Evolutionary conservation across 345 rosid species (phyloP), one percentile per base, ranked within the genome.

Genomic region (Boechera stricta): DNA sequence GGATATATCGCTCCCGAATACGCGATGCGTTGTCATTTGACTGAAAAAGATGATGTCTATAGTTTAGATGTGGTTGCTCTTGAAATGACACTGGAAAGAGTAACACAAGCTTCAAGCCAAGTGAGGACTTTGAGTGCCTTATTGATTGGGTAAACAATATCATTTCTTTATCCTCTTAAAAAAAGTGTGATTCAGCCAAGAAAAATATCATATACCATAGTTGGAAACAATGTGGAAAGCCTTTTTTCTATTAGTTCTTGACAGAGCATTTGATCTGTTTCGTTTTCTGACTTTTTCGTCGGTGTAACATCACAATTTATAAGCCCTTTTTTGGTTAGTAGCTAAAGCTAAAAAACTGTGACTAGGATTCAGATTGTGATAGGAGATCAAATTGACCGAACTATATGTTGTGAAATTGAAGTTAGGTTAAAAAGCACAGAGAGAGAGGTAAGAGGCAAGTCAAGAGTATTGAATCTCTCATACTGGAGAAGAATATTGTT

Each of bases 211-310:
- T 44, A 3, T 44, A 13, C 7, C 18, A 57, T 15, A 57, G 36
- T 57, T 57, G 61, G 38, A 12, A 16, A 21, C 47, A 35, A 47
- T 58, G 60, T 33, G 10, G 9, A 39, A 60, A 26, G 28, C 28
- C 31, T 67, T 52, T 52, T 41, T 32, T 5, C 21, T 10, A 45
- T 13, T 33, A 24, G 44, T n/a, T 6, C 12, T 71, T 71, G 67
- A 71, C 75, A 71, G 67, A 57, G 28, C 33, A 71, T 71, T 58
- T 71, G 74, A 55, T 47, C 57, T 71, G 67, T 45, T 29, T 71
- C 35, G 35, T 33, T 59, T 59, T 26, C 57, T 58, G 15, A 8
- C 35, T 44, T 57, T 33, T 16, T 58, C 42, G 7, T 58, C 16
- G 28, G 31, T 38, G 16, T 60, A 60, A 60, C 47, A 38, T 18